Evolutionary conservation across 768 basidiomycete genomes (phyloP).

Genomic region (Neoboletus subvelutipes): DNA sequence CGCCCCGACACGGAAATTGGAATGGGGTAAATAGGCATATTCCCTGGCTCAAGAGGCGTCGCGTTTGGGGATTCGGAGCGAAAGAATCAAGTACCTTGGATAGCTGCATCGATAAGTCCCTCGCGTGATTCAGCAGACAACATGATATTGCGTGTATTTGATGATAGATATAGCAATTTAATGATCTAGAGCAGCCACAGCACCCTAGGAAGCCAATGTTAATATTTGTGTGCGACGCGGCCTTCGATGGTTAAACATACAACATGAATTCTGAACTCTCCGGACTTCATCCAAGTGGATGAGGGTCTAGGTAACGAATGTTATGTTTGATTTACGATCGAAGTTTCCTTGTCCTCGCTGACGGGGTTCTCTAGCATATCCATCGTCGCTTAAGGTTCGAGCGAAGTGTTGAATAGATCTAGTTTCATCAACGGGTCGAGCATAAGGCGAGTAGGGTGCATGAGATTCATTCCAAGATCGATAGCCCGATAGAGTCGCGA

Average conservation of each 20-base stretch:
- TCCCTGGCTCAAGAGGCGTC: slow-evolving; percentile 52
- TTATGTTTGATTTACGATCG: too few relatives aligned
- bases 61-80: not conserved
- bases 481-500: too few relatives aligned
- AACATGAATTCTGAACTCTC: too few relatives aligned
- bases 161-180: not conserved
- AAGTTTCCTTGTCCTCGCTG: too few relatives aligned
- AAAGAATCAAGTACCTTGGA: slow-evolving; percentile 47
- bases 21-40: slow-evolving; percentile 77
- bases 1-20: slow-evolving; percentile 90
- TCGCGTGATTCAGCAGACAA: slow-evolving; percentile 42
- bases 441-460: too few relatives aligned
- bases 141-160: not conserved
- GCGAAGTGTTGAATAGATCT: too few relatives aligned
- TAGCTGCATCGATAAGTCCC: slow-evolving; percentile 54
- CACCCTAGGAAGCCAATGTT: not conserved
- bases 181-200: not conserved
- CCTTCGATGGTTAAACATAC: not conserved
- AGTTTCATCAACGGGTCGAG: too few relatives aligned
- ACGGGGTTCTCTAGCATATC: too few relatives aligned
- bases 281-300: too few relatives aligned
- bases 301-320: too few relatives aligned
- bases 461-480: too few relatives aligned
- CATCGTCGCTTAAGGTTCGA: too few relatives aligned
- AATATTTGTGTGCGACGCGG: not conserved